A percentile compares a stretch with the other conserved stretches of the same genome.
Evolutionary conservation across 208 protist genomes (phyloP).

Genomic region (Porcisia deanei): DNA sequence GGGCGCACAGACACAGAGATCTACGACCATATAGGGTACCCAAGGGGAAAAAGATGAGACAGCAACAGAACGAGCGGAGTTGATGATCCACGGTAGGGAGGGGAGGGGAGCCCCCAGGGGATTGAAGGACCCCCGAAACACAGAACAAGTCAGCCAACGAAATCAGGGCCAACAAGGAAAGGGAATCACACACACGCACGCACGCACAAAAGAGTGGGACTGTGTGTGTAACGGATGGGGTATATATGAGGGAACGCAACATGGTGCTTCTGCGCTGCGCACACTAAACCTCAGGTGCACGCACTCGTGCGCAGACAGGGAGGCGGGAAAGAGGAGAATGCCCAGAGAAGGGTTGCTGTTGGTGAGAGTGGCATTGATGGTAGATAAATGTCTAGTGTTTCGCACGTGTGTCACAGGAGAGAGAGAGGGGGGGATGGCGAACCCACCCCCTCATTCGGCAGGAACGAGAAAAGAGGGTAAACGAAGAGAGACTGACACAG

Average conservation of each 20-base stretch:
- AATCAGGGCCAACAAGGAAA: not conserved
- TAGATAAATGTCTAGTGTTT: no score
- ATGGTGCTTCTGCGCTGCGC: no score
- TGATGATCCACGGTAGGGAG: not conserved
- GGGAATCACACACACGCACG: not conserved
- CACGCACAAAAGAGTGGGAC: not conserved
- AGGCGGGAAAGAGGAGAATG: not conserved
- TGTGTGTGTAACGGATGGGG: no score
- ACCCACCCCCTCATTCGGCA: not conserved
- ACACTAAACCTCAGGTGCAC: not conserved
- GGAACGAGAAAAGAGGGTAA: not conserved
- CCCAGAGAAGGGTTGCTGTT: no score
- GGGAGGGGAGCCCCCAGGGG: not conserved
- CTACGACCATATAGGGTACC: no score
- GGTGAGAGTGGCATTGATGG: no score
- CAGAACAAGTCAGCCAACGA: not conserved
- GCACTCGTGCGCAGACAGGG: not conserved
- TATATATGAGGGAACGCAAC: no score
- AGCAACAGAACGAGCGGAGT: not conserved
- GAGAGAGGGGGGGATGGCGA: not conserved
- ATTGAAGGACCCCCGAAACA: not conserved
- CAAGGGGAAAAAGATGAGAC: no score
- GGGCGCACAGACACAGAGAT: no score
- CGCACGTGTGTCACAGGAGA: not conserved
- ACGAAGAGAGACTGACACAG: conserved; percentile 12